These are phyloP conservation scores for Caryopteris hybrid DNA, from an alignment of 305 asterid genomes.

Conservation along the genomic window DNA sequence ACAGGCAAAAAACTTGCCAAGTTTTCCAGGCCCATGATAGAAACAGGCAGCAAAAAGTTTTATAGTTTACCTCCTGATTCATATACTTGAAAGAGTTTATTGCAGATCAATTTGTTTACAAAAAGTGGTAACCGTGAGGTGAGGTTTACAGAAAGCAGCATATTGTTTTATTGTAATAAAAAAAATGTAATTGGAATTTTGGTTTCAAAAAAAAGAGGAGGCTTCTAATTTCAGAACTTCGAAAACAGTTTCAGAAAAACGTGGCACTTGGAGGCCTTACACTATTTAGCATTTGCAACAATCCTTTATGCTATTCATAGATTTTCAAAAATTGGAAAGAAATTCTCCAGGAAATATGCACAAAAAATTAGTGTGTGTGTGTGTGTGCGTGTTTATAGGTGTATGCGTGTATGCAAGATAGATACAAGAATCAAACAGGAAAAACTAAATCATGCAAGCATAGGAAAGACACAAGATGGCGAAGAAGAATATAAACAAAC, in stretches of 20 bases:
- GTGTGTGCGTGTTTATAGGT: background rate
- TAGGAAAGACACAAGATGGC: conserved; percentile 14
- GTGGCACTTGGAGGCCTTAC: background rate
- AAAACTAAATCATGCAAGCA: background rate
- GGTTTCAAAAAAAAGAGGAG: background rate
- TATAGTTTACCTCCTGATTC: background rate
- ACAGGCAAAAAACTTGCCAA: background rate
- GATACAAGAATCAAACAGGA: background rate
- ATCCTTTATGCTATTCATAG: background rate
- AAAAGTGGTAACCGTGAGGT: too few relatives aligned
- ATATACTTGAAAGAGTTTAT: background rate
- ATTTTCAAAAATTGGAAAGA: background rate
- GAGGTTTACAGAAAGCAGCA: background rate
- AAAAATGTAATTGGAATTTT: background rate
- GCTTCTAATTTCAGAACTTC: background rate
- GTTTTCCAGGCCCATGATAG: background rate
- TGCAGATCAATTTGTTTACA: background rate
- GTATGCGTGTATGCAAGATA: background rate
- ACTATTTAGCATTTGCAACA: background rate
- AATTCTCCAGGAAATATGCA: background rate
- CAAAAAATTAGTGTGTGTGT: background rate
- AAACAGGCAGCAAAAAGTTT: background rate
- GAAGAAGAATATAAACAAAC: conserved; percentile 25
- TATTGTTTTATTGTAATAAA: background rate
- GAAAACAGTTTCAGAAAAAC: background rate